These are phyloP conservation scores for Purpureocillium lavendulum DNA, from an alignment of 2,329 filamentous ascomycete species.

Conservation along the genomic window DNA sequence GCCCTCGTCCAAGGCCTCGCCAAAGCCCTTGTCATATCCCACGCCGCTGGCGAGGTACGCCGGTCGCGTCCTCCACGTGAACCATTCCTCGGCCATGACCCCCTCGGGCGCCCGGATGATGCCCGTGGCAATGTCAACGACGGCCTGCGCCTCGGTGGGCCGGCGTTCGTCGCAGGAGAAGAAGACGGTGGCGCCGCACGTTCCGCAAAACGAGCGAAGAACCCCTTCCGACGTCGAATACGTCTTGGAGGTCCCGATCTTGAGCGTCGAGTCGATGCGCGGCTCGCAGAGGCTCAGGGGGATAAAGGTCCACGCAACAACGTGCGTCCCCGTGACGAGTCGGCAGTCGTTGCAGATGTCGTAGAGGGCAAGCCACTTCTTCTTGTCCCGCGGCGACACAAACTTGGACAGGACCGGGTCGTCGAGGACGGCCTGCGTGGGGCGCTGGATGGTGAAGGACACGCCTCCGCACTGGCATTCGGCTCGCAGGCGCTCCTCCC, in stretches of 20 bases:
- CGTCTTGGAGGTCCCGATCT: slow-evolving; percentile 33
- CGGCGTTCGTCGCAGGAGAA: slow-evolving; percentile 18
- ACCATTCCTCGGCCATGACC: slow-evolving; percentile 33
- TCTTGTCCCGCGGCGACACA: slow-evolving; percentile 25
- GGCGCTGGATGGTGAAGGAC: slow-evolving; percentile 34
- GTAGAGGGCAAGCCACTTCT: slow-evolving; percentile 32
- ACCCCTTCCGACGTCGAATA: slow-evolving; percentile 30
- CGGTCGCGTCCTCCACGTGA: slow-evolving; percentile 34
- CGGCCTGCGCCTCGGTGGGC: slow-evolving; percentile 18
- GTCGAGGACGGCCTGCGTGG: slow-evolving; percentile 19
- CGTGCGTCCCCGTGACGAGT: slow-evolving; percentile 30
- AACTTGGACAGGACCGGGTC: slow-evolving; percentile 21
- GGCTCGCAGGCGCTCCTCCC: slow-evolving; percentile 30
- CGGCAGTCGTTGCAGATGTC: slow-evolving; percentile 38
- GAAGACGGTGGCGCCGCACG: slow-evolving; percentile 37
- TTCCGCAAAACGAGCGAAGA: slow-evolving; percentile 35
- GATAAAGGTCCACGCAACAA: slow-evolving; percentile 33
- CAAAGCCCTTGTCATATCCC: slow-evolving; percentile 27
- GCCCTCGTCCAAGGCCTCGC: slow-evolving; percentile 24
- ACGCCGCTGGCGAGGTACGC: slow-evolving; percentile 24
- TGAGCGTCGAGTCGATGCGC: slow-evolving; percentile 23
- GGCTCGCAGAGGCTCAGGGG: slow-evolving; percentile 28
- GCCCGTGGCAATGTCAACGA: slow-evolving; percentile 35
- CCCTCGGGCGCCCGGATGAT: slow-evolving; percentile 36
- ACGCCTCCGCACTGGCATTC: slow-evolving; percentile 40